phyloP scores from a whole-genome alignment of 768 basidiomycete genomes.

The Brasilioporus rufonigricans region DNA sequence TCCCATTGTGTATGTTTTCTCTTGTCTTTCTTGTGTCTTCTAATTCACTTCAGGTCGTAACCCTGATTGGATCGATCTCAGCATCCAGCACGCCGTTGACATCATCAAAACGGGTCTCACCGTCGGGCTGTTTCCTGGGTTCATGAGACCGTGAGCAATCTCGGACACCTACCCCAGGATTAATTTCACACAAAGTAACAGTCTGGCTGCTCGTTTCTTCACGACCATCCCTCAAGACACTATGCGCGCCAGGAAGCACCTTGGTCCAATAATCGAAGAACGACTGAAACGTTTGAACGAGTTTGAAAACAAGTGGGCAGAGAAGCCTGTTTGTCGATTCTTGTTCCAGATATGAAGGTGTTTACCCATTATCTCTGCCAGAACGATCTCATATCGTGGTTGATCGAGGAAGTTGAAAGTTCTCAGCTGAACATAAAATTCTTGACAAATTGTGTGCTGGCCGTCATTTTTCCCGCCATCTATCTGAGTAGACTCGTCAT shows the following conservation, averaged over 20 bases:
- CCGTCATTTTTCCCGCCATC: neutral
- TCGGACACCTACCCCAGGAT: too few relatives aligned
- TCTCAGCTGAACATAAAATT: neutral
- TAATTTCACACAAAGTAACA: neutral
- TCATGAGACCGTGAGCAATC: conserved; percentile 28
- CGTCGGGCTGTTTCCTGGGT: conserved; percentile 25
- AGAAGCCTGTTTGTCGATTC: neutral
- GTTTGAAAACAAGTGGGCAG: neutral
- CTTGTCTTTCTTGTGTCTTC: too few relatives aligned
- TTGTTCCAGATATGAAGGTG: too few relatives aligned
- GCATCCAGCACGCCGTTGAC: neutral
- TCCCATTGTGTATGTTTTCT: too few relatives aligned
- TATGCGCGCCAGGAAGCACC: neutral
- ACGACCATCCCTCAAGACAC: neutral
- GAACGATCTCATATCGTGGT: neutral
- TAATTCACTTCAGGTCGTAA: neutral
- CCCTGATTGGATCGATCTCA: conserved; percentile 3
- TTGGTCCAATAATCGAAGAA: neutral
- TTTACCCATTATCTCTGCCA: neutral
- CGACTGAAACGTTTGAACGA: neutral
- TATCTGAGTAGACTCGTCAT: neutral
- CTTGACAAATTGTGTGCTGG: neutral
- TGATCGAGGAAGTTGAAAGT: neutral
- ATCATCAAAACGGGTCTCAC: neutral
- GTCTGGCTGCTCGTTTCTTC: neutral